Evolutionary conservation across 768 basidiomycete species (phyloP), one percentile per base, ranked within the genome.

Genomic region (Kwoniella pini): DNA sequence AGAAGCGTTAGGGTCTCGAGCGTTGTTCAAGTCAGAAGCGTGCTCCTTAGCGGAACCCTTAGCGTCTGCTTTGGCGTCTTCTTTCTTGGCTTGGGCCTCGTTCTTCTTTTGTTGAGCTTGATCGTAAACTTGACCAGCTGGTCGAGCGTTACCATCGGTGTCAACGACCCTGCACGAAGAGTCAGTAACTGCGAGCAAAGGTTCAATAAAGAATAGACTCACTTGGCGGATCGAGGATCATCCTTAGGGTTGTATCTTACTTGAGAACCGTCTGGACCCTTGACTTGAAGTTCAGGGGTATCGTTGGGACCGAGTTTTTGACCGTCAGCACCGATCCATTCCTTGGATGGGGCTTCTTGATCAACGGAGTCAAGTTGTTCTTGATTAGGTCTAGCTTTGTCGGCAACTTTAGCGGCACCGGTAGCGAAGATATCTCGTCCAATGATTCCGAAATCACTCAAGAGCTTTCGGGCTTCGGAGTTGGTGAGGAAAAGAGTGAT

Each of bases 401-500:
- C 83, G 6, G 90, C 89, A 12, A 84, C 87, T 72, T 91, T 88
- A 67, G 82, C 77, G 0, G 89, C 87, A 19, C 84, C 84, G 38
- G 84, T 87, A 3, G 90, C 85, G 63, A 95, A 85, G 54, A 96
- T 82, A 76, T 95, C 91, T 40, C 91, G 87, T 64, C 79, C 80
- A 61, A 81, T 72, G 54, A 80, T 64, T 28, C 79, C 78, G 52
- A 80, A 54, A 64, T 81, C 81, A 45, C 71, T 73, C 53, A 94
- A 79, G 27, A 96, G 86, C 77, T 96, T 95, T 70, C 92, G 88
- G 28, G 89, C 88, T 80, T 95, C 81, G 0, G 89, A 88, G 80
- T 99, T 99, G 74, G 94, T 95, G 63, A 92, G 82, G 71, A 97
- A 82, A 70, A 97, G 87, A 42, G 85, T 84, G 61, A 90, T 82